Conservation (phyloP, 768 basidiomycete species). For the Leucogyrophana mollusca region DNA sequence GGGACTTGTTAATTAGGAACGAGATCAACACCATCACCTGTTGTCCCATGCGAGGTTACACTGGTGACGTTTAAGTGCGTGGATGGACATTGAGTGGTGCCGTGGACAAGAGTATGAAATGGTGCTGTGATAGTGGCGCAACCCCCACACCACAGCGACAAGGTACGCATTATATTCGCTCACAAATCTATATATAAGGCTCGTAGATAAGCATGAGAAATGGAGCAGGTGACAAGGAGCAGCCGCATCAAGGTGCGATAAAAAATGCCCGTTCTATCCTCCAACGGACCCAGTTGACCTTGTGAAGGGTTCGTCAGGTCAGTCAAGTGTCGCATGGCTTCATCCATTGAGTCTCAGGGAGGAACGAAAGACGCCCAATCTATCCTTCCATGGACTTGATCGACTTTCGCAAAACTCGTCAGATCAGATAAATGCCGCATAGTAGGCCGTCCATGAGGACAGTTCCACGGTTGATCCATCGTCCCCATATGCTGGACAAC, state of each 20-base stretch:
- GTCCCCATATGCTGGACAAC: slow-evolving; percentile 80
- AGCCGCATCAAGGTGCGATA: not conserved
- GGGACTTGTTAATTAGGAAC: not conserved
- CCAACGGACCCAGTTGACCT: not conserved
- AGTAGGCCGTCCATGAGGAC: slow-evolving; percentile 84
- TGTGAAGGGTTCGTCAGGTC: slow-evolving; percentile 42
- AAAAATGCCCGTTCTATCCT: too few species aligned
- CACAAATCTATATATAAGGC: not conserved
- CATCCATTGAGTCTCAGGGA: too few species aligned
- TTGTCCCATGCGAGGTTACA: slow-evolving; percentile 61
- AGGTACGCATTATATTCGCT: not conserved
- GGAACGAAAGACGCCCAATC: too few species aligned
- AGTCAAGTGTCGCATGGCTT: slow-evolving; percentile 74
- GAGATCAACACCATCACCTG: slow-evolving; percentile 35
- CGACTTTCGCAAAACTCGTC: slow-evolving; percentile 17
- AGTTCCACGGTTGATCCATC: slow-evolving; percentile 86
- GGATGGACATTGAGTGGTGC: slow-evolving; percentile 43
- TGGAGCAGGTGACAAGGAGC: not conserved
- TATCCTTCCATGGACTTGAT: too few species aligned
- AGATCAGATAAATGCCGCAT: slow-evolving; percentile 76
- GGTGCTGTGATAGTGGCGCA: not conserved
- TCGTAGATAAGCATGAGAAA: not conserved
- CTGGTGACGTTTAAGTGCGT: slow-evolving; percentile 51
- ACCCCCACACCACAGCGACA: not conserved
- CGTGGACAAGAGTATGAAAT: not conserved